phyloP scores from a whole-genome alignment of 2,329 filamentous ascomycete genomes.

The Colletotrichum sp. region DNA sequence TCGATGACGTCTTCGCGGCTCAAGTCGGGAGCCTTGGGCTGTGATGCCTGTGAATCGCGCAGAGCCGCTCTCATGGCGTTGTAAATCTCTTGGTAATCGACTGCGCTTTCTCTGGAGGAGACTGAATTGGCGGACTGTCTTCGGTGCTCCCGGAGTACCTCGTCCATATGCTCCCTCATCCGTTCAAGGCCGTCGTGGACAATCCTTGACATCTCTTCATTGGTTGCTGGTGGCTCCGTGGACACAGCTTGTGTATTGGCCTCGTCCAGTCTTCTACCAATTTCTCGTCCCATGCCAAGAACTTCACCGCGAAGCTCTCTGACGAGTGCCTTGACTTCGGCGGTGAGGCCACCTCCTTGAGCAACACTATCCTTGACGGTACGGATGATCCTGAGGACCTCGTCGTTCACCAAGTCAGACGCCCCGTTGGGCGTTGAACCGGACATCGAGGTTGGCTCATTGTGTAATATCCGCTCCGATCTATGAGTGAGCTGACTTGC shows the following conservation, averaged over 20 bases:
- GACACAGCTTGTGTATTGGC: slow-evolving; percentile 36
- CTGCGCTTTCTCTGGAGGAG: slow-evolving; percentile 61
- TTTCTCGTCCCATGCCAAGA: slow-evolving; percentile 90
- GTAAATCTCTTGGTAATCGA: slow-evolving; percentile 87
- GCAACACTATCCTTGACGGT: slow-evolving; percentile 91
- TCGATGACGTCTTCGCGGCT: slow-evolving; percentile 84
- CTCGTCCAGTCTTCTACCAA: slow-evolving; percentile 85
- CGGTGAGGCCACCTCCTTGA: slow-evolving; percentile 86
- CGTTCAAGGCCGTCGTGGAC: slow-evolving; percentile 82
- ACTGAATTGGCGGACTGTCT: slow-evolving; percentile 70
- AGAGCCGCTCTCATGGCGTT: slow-evolving; percentile 80
- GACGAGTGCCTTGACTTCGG: slow-evolving; percentile 89
- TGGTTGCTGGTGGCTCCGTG: slow-evolving; percentile 52
- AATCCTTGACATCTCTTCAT: slow-evolving; percentile 76
- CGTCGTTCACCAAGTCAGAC: slow-evolving; percentile 71
- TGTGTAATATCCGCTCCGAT: slow-evolving; percentile 50
- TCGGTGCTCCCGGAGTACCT: slow-evolving; percentile 77
- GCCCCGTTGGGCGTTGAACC: slow-evolving; percentile 49
- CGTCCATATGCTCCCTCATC: slow-evolving; percentile 83
- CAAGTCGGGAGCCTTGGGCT: slow-evolving; percentile 54
- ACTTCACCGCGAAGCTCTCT: slow-evolving; percentile 91
- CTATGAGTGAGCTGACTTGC: slow-evolving; percentile 41
- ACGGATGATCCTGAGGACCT: slow-evolving; percentile 81
- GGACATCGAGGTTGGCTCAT: slow-evolving; percentile 44
- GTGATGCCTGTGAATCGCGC: slow-evolving; percentile 61